A percentile compares a stretch with the other conserved stretches of the same genome.
Evolutionary conservation across 2,329 filamentous ascomycete species (phyloP).

Genomic region (Talaromyces sp.): DNA sequence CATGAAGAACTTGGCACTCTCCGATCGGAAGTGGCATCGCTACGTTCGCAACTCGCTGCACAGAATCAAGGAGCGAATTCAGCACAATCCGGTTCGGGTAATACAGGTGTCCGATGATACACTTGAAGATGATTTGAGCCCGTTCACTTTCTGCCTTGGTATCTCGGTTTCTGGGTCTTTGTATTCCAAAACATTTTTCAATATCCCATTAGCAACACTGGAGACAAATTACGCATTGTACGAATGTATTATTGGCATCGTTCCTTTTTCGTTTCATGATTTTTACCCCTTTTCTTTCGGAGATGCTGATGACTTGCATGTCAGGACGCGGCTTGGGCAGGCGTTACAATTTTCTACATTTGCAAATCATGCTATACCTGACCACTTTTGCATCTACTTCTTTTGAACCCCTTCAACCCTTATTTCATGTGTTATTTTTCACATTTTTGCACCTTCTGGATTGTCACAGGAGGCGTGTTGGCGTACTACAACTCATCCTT

Average conservation of each 20-base stretch:
- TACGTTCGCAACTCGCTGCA: slow-evolving; percentile 36
- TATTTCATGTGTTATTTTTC: not conserved
- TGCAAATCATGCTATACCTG: not conserved
- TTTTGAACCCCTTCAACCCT: not conserved
- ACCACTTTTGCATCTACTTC: not conserved
- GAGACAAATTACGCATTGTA: not conserved
- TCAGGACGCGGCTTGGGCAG: slow-evolving; percentile 11
- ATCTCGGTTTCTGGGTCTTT: not conserved
- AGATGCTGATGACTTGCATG: slow-evolving; percentile 9
- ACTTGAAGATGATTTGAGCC: not conserved
- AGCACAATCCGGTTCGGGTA: not conserved
- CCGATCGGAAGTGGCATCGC: slow-evolving; percentile 37
- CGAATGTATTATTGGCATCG: slow-evolving; percentile 5
- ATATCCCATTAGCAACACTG: not conserved
- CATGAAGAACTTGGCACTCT: slow-evolving; percentile 39
- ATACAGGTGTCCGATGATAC: slow-evolving; percentile 1
- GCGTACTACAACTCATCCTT: slow-evolving; percentile 11
- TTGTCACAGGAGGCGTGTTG: slow-evolving; percentile 1
- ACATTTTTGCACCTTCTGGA: not conserved
- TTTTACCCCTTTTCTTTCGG: not conserved
- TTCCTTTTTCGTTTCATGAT: not conserved
- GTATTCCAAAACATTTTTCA: not conserved
- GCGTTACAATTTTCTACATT: slow-evolving; percentile 5
- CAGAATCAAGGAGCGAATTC: slow-evolving; percentile 14
- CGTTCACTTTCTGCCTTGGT: not conserved